Percentiles rank a stretch among this genome's conserved stretches.
These are phyloP conservation scores for Radiomyces spectabilis DNA, from an alignment of 192 early-diverging fungal species.

Conservation along the genomic window DNA sequence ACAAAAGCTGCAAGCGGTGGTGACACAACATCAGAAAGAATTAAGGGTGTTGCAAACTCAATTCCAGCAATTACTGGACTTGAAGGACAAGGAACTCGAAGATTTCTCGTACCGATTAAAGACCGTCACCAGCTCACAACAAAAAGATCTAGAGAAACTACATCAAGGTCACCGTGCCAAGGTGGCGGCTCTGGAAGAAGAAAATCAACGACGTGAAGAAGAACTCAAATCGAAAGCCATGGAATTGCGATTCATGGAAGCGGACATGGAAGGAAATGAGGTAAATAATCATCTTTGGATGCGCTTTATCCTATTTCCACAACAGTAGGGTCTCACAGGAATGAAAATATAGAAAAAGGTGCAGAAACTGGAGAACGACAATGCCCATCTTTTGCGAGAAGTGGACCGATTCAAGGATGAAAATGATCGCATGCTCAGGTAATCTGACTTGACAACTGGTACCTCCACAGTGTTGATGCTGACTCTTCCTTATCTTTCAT, in stretches of 20 bases:
- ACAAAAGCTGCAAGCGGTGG: neutral
- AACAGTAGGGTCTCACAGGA: neutral
- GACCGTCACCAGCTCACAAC: neutral
- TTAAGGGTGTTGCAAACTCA: neutral
- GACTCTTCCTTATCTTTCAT: neutral
- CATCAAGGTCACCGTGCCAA: neutral
- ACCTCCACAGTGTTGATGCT: neutral
- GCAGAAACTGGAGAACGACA: neutral
- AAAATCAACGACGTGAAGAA: neutral
- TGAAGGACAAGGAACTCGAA: neutral
- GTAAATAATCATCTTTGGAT: too few species aligned
- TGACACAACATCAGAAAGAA: neutral
- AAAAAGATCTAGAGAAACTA: constrained; percentile 1
- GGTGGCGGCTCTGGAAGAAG: neutral
- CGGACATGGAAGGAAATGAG: neutral
- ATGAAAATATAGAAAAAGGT: neutral
- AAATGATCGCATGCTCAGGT: constrained; percentile 1
- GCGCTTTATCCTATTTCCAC: too few species aligned
- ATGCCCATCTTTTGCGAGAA: neutral
- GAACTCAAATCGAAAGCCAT: neutral
- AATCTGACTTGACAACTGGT: neutral
- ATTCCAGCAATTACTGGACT: neutral
- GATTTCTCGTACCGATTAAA: constrained; percentile 1
- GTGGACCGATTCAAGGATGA: neutral
- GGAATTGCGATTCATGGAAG: neutral